Evolutionary conservation across 345 rosid genomes (phyloP).

Genomic region (Xanthoceras sorbifolium): DNA sequence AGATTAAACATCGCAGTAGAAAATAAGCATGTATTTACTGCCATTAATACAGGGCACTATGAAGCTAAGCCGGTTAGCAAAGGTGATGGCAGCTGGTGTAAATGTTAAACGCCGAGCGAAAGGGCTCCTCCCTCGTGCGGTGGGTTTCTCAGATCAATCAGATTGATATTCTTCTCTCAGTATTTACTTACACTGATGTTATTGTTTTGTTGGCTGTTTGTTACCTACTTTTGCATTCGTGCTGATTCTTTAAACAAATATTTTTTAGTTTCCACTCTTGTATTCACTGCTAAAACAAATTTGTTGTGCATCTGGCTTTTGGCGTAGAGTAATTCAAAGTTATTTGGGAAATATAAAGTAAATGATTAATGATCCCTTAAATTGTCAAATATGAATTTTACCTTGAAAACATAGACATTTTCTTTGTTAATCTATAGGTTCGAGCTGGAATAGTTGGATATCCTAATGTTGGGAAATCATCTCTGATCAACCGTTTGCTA

Average conservation of each 20-base stretch:
- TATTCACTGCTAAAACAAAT: neutral
- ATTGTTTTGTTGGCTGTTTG: neutral
- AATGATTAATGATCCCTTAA: slow-evolving; percentile 1
- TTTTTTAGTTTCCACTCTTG: neutral
- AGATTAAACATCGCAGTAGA: neutral
- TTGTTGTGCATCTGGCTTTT: neutral
- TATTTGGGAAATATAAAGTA: neutral
- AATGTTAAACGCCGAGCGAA: slow-evolving; percentile 80
- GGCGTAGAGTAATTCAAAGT: neutral
- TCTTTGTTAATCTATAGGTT: slow-evolving; percentile 45
- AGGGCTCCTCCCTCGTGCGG: slow-evolving; percentile 88
- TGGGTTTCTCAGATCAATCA: slow-evolving; percentile 33
- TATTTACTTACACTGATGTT: neutral
- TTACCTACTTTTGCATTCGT: neutral
- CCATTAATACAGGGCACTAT: slow-evolving; percentile 63
- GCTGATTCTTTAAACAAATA: neutral
- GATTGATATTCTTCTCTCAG: neutral
- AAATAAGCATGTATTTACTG: slow-evolving; percentile 12
- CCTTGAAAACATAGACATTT: neutral
- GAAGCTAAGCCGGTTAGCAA: slow-evolving; percentile 77
- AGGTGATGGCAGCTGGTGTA: slow-evolving; percentile 66
- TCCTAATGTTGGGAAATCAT: slow-evolving; percentile 97
- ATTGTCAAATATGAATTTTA: neutral
- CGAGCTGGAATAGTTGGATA: slow-evolving; percentile 97
- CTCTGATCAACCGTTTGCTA: slow-evolving; percentile 85